phyloP scores from a whole-genome alignment of 768 basidiomycete species.

The Lactarius deliciosus region DNA sequence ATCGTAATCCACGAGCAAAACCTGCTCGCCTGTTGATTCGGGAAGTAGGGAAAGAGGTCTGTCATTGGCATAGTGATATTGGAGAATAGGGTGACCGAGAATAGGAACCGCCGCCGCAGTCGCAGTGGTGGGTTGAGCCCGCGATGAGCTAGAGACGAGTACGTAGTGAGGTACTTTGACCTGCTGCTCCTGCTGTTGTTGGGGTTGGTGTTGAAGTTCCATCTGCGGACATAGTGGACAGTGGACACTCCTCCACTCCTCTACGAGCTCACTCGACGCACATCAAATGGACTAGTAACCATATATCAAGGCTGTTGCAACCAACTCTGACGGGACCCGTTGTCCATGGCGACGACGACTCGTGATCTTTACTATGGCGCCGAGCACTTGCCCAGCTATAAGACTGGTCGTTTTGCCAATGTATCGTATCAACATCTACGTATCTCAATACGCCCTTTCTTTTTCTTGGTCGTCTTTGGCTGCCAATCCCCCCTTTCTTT shows the following conservation, averaged over 20 bases:
- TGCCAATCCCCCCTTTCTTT: slow-evolving; percentile 30
- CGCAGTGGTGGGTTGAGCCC: slow-evolving; percentile 42
- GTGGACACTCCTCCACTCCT: neutral
- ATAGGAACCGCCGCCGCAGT: slow-evolving; percentile 36
- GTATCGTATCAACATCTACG: neutral
- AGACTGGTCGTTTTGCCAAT: neutral
- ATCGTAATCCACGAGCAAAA: slow-evolving; percentile 72
- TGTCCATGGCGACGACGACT: neutral
- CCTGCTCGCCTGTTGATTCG: slow-evolving; percentile 59
- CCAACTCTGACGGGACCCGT: neutral
- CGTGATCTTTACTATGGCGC: neutral
- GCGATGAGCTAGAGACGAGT: slow-evolving; percentile 59
- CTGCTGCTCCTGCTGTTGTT: slow-evolving; percentile 5
- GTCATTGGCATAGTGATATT: slow-evolving; percentile 84
- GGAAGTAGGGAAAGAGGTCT: slow-evolving; percentile 65
- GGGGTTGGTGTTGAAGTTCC: slow-evolving; percentile 4
- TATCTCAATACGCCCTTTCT: slow-evolving; percentile 7
- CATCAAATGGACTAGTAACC: neutral
- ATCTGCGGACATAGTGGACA: slow-evolving; percentile 6
- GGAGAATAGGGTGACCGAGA: slow-evolving; percentile 69
- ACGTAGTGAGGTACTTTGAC: slow-evolving; percentile 60
- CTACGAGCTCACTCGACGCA: neutral
- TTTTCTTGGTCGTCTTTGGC: slow-evolving; percentile 32
- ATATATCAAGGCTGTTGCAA: neutral
- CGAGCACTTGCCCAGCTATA: neutral